Evolutionary conservation across 129 eudicot species (phyloP).

Genomic region (Chrysanthemum seticuspe): DNA sequence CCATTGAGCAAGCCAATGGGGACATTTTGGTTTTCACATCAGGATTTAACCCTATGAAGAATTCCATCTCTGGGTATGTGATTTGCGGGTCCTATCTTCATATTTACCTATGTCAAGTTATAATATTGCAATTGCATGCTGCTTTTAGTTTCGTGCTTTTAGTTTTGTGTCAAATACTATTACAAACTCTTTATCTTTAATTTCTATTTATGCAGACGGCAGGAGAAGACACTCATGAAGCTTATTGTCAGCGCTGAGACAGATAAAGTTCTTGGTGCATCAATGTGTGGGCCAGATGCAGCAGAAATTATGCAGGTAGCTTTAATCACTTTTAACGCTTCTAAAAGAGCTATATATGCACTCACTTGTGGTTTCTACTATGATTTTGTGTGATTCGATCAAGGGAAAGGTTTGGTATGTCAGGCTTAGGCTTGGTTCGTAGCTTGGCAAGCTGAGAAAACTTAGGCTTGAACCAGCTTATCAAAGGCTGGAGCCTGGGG

Average conservation of each 20-base stretch:
- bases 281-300: slow-evolving; percentile 99
- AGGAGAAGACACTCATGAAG: slow-evolving; percentile 93
- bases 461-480: neutral
- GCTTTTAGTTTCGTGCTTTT: neutral
- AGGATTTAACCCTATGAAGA: slow-evolving; percentile 91
- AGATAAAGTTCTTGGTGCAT: slow-evolving; percentile 96
- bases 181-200: neutral
- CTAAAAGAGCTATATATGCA: neutral
- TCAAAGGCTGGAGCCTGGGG: neutral
- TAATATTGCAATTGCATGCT: neutral
- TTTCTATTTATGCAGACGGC: slow-evolving; percentile 50
- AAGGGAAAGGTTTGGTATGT: neutral
- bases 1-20: slow-evolving; percentile 76
- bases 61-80: slow-evolving; percentile 87
- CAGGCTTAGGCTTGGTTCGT: neutral
- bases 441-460: neutral
- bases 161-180: no score
- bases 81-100: neutral
- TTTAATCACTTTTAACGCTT: slow-evolving; percentile 8
- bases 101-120: neutral
- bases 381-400: neutral
- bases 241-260: slow-evolving; percentile 86
- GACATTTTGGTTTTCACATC: slow-evolving; percentile 85
- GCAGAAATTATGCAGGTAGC: slow-evolving; percentile 95
- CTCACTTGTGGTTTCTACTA: neutral